Conservation (phyloP, 2,329 filamentous ascomycete genomes). For the Cladosporium cucumerinum region DNA sequence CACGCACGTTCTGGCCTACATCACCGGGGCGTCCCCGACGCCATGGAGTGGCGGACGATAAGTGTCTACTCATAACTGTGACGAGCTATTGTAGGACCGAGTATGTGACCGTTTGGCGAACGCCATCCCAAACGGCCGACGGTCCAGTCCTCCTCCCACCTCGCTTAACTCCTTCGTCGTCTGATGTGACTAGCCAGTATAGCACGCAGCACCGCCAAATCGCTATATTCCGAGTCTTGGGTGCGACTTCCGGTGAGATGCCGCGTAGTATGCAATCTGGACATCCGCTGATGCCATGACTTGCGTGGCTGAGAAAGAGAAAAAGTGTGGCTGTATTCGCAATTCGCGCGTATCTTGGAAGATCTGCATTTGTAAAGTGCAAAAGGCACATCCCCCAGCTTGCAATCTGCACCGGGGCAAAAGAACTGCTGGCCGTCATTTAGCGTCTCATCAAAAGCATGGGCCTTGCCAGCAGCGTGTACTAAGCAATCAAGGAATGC, state of each 20-base stretch:
- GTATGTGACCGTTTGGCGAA: background rate
- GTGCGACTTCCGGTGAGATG: background rate
- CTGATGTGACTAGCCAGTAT: background rate
- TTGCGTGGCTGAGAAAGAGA: background rate
- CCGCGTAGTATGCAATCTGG: background rate
- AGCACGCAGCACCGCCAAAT: background rate
- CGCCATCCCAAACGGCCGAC: background rate
- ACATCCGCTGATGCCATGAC: background rate
- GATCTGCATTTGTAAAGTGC: background rate
- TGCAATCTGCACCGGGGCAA: background rate
- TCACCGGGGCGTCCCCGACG: background rate
- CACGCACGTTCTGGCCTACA: background rate
- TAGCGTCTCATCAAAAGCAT: conserved; percentile 5
- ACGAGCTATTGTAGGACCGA: background rate
- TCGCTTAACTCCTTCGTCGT: background rate
- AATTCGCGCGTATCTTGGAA: background rate
- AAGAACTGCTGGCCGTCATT: background rate
- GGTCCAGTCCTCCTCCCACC: background rate
- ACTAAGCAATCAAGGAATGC: background rate
- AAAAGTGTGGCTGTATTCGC: background rate
- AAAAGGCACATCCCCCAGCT: background rate
- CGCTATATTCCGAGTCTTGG: background rate
- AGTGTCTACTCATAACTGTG: background rate
- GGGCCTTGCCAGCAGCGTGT: background rate
- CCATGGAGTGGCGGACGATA: background rate